Evolutionary conservation across 2,329 filamentous ascomycete genomes (phyloP).

Genomic region (Curvularia verruculosa): DNA sequence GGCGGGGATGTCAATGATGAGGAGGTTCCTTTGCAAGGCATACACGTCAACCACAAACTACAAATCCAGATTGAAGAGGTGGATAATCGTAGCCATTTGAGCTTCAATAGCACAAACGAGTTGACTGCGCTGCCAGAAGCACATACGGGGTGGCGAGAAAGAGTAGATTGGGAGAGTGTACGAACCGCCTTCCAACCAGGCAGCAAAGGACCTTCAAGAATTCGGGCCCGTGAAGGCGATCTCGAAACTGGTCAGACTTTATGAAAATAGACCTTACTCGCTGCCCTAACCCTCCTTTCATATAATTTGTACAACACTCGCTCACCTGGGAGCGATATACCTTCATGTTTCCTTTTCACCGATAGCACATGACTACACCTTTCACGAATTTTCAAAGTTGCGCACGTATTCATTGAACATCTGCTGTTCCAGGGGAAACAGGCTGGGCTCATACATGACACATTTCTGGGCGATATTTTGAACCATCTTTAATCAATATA

Average conservation of each 20-base stretch:
- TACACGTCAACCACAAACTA: slow-evolving; percentile 31
- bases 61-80: slow-evolving; percentile 29
- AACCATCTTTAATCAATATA: neutral
- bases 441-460: neutral
- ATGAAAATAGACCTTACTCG: neutral
- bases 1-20: slow-evolving; percentile 8
- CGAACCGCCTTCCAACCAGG: slow-evolving; percentile 22
- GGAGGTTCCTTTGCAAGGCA: slow-evolving; percentile 26
- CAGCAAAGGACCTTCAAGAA: slow-evolving; percentile 10
- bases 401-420: neutral
- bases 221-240: slow-evolving; percentile 10
- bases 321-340: neutral
- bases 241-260: slow-evolving; percentile 7
- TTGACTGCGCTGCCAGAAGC: slow-evolving; percentile 26
- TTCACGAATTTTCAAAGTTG: neutral
- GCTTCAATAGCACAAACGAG: slow-evolving; percentile 25
- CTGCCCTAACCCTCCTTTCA: neutral
- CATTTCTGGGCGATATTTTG: neutral
- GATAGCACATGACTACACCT: neutral
- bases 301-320: neutral
- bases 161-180: slow-evolving; percentile 24
- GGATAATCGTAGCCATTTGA: slow-evolving; percentile 26
- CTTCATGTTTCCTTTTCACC: neutral
- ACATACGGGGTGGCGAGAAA: slow-evolving; percentile 6
- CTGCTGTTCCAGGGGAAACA: too few species aligned